Evolutionary conservation across 257 asterid genomes (phyloP), one percentile per base, ranked within the genome.

Genomic region (Solanum boliviense): DNA sequence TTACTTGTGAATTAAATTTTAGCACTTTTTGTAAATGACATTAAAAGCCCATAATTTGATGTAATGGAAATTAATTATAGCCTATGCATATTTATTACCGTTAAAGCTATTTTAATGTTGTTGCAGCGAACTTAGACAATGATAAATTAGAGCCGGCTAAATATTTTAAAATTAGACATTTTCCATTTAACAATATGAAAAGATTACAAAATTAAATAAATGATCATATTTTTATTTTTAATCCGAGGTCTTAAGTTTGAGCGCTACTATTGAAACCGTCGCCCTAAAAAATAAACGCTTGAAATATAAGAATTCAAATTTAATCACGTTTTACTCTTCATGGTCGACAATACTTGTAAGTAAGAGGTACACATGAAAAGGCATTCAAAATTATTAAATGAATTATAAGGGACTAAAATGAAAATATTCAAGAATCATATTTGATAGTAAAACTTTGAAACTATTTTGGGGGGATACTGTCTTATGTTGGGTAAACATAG

Each of bases 221-320:
- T 58, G 12, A 21, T 58, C 67, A 58, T 8, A 58, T 21, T 58
- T 58, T 58, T 21, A 58, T 58, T 52, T 52, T 52, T 52, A 52
- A 52, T 6, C 0, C 9, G 4, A 52, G 4, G 4, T 16, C 9
- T 52, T 52, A 52, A 52, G 62, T 48, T 48, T 15, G 23, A 1
- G 8, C 3, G 0, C 3, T 48, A 23, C 29, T 21, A 60, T 4
- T 60, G 0, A 21, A 23, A 60, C 0, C 3, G 0, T 9, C 5
- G 0, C 6, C 29, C 29, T 21, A 60, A 60, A 60, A 60, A 9
- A 18, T 16, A 4, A 23, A 48, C 7, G 1, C 6, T 21, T 21
- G 5, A 60, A 60, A 21, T 60, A 21, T 60, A 4, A 0, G 4
- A 60, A 60, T 21, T 21, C 12, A 8, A 60, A 60, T 60, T 60